phyloP scores from a whole-genome alignment of 768 basidiomycete genomes.

The Rhodotorula toruloides region DNA sequence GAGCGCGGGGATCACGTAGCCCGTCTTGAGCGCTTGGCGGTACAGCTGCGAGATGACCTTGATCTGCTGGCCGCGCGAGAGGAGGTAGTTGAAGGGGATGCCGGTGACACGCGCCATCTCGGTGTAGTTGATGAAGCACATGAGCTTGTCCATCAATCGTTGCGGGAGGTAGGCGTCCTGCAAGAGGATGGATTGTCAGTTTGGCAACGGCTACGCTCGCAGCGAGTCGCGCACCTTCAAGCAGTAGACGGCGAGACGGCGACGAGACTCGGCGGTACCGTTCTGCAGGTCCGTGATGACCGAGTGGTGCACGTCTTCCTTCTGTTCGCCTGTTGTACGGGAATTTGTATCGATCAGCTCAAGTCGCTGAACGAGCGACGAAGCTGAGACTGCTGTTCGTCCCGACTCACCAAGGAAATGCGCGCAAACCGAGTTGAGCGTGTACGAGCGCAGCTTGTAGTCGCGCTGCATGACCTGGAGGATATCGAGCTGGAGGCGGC shows the following conservation, averaged over 20 bases:
- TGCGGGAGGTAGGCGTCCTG: constrained; percentile 98
- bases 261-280: constrained; percentile 83
- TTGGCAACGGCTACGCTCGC: too few relatives aligned
- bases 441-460: constrained; percentile 93
- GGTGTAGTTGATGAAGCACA: constrained; percentile 97
- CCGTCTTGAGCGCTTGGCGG: constrained; percentile 84
- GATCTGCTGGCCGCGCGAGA: constrained; percentile 94
- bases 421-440: constrained; percentile 94
- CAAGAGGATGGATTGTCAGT: neutral
- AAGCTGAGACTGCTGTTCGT: neutral
- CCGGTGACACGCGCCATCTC: constrained; percentile 99
- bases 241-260: constrained; percentile 94
- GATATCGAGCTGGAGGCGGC: constrained; percentile 88
- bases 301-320: constrained; percentile 97
- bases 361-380: neutral
- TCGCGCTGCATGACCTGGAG: constrained; percentile 98
- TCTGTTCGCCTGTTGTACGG: constrained; percentile 66
- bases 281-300: constrained; percentile 98
- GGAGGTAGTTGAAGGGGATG: constrained; percentile 95
- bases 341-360: neutral
- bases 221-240: constrained; percentile 63
- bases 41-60: constrained; percentile 95
- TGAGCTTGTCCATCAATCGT: constrained; percentile 88
- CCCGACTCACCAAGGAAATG: constrained; percentile 65
- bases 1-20: constrained; percentile 78